Percentiles rank a stretch among this genome's conserved stretches.
Conservation (phyloP, 2,329 filamentous ascomycete genomes). For the Arthrobotrys sinensis region DNA sequence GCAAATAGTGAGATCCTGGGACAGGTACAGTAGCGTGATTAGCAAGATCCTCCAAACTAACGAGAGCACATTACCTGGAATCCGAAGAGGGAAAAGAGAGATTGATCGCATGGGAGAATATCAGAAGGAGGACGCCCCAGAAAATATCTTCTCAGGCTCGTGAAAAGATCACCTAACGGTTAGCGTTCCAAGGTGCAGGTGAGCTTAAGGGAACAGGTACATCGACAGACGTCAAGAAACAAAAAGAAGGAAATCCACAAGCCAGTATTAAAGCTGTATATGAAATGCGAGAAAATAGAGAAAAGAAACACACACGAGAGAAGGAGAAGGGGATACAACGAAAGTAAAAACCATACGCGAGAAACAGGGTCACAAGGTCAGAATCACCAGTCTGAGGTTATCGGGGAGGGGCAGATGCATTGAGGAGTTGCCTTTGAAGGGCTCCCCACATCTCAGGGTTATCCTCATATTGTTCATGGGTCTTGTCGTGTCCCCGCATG, state of each 20-base stretch:
- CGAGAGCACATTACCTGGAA: conserved; percentile 15
- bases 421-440: conserved; percentile 9
- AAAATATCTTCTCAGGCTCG: conserved; percentile 4
- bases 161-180: neutral
- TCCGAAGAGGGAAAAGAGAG: neutral
- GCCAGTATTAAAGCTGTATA: neutral
- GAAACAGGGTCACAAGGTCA: neutral
- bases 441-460: neutral
- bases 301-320: neutral
- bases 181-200: neutral
- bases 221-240: neutral
- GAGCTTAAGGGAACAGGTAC: neutral
- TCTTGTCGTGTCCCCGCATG: conserved; percentile 12
- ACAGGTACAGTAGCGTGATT: neutral
- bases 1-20: neutral
- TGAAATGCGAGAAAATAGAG: neutral
- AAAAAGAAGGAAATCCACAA: neutral
- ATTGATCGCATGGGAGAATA: conserved; percentile 1
- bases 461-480: neutral
- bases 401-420: neutral
- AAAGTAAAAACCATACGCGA: neutral
- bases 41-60: conserved; percentile 2
- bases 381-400: conserved; percentile 1
- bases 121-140: conserved; percentile 10
- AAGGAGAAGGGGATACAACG: conserved; percentile 1